Evolutionary conservation across 1,139 yeast species (phyloP).

Genomic region (Insectozyma bohioensis): DNA sequence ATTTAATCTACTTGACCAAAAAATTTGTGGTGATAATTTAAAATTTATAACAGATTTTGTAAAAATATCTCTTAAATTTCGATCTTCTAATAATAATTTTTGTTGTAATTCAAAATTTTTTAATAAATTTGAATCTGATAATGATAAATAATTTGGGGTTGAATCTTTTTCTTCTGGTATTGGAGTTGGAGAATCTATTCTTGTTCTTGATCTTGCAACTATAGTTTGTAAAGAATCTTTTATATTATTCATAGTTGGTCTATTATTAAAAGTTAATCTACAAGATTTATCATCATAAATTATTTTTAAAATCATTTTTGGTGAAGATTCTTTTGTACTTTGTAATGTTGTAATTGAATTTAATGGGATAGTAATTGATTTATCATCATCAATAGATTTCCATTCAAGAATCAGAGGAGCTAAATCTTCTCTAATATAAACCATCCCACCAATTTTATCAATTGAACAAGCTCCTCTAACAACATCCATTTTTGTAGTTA

Average conservation of each 20-base stretch:
- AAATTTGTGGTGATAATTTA: slow-evolving; percentile 75
- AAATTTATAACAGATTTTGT: slow-evolving; percentile 85
- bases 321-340: slow-evolving; percentile 71
- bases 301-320: slow-evolving; percentile 68
- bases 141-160: slow-evolving; percentile 24
- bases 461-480: slow-evolving; percentile 67
- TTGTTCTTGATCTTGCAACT: slow-evolving; percentile 59
- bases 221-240: slow-evolving; percentile 70
- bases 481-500: slow-evolving; percentile 24
- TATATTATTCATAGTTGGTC: slow-evolving; percentile 74
- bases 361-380: slow-evolving; percentile 48
- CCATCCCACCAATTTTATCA: slow-evolving; percentile 66
- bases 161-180: slow-evolving; percentile 14
- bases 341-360: slow-evolving; percentile 60
- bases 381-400: slow-evolving; percentile 64
- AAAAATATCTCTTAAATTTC: slow-evolving; percentile 69
- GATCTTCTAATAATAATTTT: slow-evolving; percentile 67
- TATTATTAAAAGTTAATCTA: slow-evolving; percentile 62
- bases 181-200: slow-evolving; percentile 25
- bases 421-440: slow-evolving; percentile 62
- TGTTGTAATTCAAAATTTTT: slow-evolving; percentile 79
- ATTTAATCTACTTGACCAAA: slow-evolving; percentile 86
- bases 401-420: slow-evolving; percentile 66
- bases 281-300: slow-evolving; percentile 45
- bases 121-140: slow-evolving; percentile 47